These are phyloP conservation scores for Ophiobolus disseminans DNA, from an alignment of 2,329 filamentous ascomycete species.

Conservation along the genomic window DNA sequence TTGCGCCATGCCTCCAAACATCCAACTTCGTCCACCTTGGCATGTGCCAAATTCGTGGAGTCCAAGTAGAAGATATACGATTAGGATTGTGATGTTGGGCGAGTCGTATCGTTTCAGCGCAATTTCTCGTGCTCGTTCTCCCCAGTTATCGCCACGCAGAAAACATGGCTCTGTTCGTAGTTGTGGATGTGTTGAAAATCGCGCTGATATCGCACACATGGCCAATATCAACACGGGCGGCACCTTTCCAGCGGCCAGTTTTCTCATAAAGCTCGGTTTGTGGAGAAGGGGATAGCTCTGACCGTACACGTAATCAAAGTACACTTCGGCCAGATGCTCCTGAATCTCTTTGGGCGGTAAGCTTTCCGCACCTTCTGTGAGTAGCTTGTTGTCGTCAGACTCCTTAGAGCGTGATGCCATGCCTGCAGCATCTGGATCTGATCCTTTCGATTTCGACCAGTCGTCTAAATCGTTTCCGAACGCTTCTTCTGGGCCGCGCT, in stretches of 20 bases:
- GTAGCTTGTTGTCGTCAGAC: conserved; percentile 75
- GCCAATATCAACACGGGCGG: conserved; percentile 92
- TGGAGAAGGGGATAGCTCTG: conserved; percentile 94
- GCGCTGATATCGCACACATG: conserved; percentile 92
- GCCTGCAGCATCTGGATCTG: conserved; percentile 61
- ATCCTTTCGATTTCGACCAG: conserved; percentile 71
- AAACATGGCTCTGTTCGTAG: conserved; percentile 80
- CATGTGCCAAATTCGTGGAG: conserved; percentile 97
- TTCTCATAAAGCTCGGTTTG: conserved; percentile 96
- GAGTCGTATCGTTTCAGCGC: conserved; percentile 87
- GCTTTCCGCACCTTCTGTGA: conserved; percentile 82
- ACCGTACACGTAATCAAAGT: conserved; percentile 94
- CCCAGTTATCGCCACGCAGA: conserved; percentile 90
- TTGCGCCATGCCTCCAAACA: conserved; percentile 91
- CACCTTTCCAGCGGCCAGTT: conserved; percentile 77
- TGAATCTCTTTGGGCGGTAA: conserved; percentile 87
- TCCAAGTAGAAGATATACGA: conserved; percentile 85
- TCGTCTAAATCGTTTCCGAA: conserved; percentile 82
- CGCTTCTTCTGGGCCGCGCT: conserved; percentile 84
- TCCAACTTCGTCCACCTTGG: conserved; percentile 94
- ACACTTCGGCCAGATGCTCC: conserved; percentile 90
- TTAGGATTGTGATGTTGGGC: conserved; percentile 94
- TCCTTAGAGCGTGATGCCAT: conserved; percentile 56
- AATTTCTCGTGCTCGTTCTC: conserved; percentile 83
- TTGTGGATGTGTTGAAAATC: conserved; percentile 89